A percentile compares a stretch with the other conserved stretches of the same genome.
Conservation (phyloP, 2,329 filamentous ascomycete species). For the Penicillium glabrum region DNA sequence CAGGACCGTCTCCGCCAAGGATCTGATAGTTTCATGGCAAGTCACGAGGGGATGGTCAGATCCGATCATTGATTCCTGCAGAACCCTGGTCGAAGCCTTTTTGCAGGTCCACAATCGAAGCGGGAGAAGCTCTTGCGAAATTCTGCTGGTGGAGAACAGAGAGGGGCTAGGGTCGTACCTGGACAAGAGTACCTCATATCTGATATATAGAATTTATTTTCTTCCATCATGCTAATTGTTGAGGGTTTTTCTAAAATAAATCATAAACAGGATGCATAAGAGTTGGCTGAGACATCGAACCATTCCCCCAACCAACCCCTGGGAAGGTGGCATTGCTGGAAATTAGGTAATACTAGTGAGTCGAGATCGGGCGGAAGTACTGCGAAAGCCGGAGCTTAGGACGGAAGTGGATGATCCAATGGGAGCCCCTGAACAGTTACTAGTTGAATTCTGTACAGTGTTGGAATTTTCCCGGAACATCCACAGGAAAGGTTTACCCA, state of each 20-base stretch:
- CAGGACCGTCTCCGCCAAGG: neutral
- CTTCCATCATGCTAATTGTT: neutral
- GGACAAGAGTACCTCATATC: neutral
- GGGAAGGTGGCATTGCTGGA: neutral
- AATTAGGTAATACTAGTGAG: constrained; percentile 3
- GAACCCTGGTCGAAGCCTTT: constrained; percentile 27
- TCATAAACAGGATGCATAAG: neutral
- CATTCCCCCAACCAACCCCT: neutral
- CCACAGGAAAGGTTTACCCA: neutral
- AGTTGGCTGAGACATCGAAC: constrained; percentile 5
- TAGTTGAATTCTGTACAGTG: neutral
- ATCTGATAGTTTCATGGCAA: constrained; percentile 10
- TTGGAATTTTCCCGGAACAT: neutral
- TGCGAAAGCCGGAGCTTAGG: constrained; percentile 1
- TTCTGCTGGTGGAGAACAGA: constrained; percentile 31
- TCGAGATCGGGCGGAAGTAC: constrained; percentile 2
- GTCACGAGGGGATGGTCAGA: constrained; percentile 12
- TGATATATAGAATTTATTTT: neutral
- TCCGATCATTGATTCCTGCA: constrained; percentile 23
- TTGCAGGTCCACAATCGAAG: constrained; percentile 37
- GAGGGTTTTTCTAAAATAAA: neutral
- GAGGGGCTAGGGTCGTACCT: constrained; percentile 22
- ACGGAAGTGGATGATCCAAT: constrained; percentile 1
- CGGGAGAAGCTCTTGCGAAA: constrained; percentile 39
- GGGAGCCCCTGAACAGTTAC: neutral